These are phyloP conservation scores for Encephalitozoon romaleae DNA, from an alignment of 371 early-diverging fungal genomes.

Conservation along the genomic window DNA sequence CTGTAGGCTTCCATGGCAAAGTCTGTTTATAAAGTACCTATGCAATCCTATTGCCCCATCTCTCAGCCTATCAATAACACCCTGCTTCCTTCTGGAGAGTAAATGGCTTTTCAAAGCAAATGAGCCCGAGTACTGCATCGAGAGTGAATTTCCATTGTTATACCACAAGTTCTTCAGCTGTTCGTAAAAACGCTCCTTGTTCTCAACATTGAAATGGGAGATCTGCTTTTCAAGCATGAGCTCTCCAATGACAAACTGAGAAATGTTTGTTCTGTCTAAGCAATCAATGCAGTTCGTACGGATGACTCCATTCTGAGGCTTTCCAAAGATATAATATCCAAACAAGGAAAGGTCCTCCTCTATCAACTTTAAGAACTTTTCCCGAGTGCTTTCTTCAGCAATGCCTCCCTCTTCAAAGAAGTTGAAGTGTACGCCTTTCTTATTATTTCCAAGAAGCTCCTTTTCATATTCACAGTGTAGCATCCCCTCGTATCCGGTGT, in stretches of 20 bases:
- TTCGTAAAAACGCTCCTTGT: not conserved
- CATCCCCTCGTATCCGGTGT: slow-evolving; percentile 48
- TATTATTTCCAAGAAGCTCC: slow-evolving; percentile 14
- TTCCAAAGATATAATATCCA: slow-evolving; percentile 51
- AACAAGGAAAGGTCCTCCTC: slow-evolving; percentile 68
- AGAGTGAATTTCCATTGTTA: slow-evolving; percentile 91
- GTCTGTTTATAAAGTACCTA: slow-evolving; percentile 60
- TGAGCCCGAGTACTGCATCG: slow-evolving; percentile 86
- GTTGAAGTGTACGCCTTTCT: slow-evolving; percentile 47
- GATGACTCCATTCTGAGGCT: slow-evolving; percentile 69
- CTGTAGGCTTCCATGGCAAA: slow-evolving; percentile 52
- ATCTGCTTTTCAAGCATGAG: slow-evolving; percentile 67
- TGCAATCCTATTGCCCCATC: slow-evolving; percentile 52
- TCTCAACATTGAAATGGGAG: slow-evolving; percentile 16
- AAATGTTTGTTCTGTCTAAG: slow-evolving; percentile 94
- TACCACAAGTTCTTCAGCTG: slow-evolving; percentile 83
- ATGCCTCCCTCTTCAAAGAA: slow-evolving; percentile 39
- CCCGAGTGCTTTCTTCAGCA: slow-evolving; percentile 66
- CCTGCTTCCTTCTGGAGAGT: slow-evolving; percentile 78
- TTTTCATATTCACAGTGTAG: slow-evolving; percentile 29
- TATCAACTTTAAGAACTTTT: slow-evolving; percentile 69
- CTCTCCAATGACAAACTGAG: slow-evolving; percentile 82
- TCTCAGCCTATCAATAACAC: slow-evolving; percentile 51
- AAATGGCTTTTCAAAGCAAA: slow-evolving; percentile 90
- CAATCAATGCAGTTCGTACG: slow-evolving; percentile 99